Evolutionary conservation across 2,329 filamentous ascomycete genomes (phyloP).

Genomic region (Intubia oerlemansii): DNA sequence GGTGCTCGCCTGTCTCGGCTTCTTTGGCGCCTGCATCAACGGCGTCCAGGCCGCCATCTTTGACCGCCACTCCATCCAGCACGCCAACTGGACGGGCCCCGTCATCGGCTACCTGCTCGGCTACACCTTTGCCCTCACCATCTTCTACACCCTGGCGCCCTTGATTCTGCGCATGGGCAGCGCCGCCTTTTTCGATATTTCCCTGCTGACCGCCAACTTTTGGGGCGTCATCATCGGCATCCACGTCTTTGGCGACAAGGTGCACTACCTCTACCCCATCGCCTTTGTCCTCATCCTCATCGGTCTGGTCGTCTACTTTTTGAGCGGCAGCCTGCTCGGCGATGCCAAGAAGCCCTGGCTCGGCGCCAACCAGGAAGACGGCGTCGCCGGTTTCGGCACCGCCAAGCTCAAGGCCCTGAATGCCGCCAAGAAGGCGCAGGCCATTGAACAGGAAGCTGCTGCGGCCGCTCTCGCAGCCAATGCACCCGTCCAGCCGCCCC

Average conservation of each 20-base stretch:
- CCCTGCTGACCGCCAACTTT: constrained; percentile 81
- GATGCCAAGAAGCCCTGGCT: constrained; percentile 93
- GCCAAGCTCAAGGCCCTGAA: constrained; percentile 57
- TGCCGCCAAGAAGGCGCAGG: constrained; percentile 23
- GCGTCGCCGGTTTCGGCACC: constrained; percentile 63
- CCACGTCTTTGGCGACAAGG: constrained; percentile 54
- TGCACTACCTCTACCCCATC: constrained; percentile 88
- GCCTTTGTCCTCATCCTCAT: constrained; percentile 84
- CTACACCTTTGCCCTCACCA: constrained; percentile 60
- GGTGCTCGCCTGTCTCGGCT: constrained; percentile 73
- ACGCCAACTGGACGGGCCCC: constrained; percentile 40
- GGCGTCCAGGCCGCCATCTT: constrained; percentile 82
- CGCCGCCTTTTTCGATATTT: constrained; percentile 94
- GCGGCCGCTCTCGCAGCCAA: constrained; percentile 1
- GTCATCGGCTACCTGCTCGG: constrained; percentile 72
- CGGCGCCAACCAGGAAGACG: constrained; percentile 63
- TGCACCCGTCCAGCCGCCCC: too few relatives aligned
- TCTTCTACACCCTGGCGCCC: constrained; percentile 80
- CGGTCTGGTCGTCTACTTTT: constrained; percentile 72
- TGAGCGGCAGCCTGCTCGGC: constrained; percentile 60
- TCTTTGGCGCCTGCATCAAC: constrained; percentile 81
- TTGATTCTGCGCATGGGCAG: constrained; percentile 74
- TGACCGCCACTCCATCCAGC: constrained; percentile 51
- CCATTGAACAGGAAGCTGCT: constrained; percentile 7
- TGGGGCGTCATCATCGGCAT: constrained; percentile 92